Evolutionary conservation across 2,329 filamentous ascomycete genomes (phyloP).

Genomic region (Alternaria burnsii): DNA sequence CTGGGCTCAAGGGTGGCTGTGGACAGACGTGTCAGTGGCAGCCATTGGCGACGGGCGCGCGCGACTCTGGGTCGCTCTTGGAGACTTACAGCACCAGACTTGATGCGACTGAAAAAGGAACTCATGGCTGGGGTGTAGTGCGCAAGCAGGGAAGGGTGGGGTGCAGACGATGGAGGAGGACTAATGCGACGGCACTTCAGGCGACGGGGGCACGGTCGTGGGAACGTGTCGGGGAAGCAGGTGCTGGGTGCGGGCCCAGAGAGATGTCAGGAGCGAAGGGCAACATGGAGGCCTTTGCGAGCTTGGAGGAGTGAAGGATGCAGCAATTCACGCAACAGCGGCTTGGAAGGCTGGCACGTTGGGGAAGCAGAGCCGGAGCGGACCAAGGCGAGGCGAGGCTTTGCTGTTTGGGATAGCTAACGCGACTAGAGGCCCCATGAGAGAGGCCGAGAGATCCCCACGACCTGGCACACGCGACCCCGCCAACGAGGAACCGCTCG

Average conservation of each 20-base stretch:
- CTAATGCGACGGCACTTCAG: constrained; percentile 14
- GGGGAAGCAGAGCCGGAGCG: constrained; percentile 20
- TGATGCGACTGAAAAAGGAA: constrained; percentile 64
- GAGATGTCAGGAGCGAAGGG: constrained; percentile 4
- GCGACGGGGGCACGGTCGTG: constrained; percentile 18
- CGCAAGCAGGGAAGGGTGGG: constrained; percentile 23
- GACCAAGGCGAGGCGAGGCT: constrained; percentile 17
- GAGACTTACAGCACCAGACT: constrained; percentile 58
- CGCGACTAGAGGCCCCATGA: constrained; percentile 6
- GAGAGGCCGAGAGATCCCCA: constrained; percentile 14
- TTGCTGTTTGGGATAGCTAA: constrained; percentile 8
- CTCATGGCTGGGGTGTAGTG: constrained; percentile 52
- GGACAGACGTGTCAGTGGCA: constrained; percentile 22
- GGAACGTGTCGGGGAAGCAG: constrained; percentile 11
- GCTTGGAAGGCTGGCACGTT: constrained; percentile 11
- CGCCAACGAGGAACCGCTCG: constrained; percentile 17
- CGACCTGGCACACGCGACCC: constrained; percentile 19
- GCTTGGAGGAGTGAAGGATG: constrained; percentile 14
- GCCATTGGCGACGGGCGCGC: constrained; percentile 25
- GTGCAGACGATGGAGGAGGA: constrained; percentile 11
- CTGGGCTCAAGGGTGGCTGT: constrained; percentile 59
- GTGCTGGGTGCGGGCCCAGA: constrained; percentile 20
- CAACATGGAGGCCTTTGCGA: constrained; percentile 20
- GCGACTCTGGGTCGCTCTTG: constrained; percentile 11
- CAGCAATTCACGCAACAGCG: constrained; percentile 10